Percentiles rank a stretch among this genome's conserved stretches.
Evolutionary conservation across 352 stramenopile genomes (phyloP).

Genomic region (Phytophthora cajani): DNA sequence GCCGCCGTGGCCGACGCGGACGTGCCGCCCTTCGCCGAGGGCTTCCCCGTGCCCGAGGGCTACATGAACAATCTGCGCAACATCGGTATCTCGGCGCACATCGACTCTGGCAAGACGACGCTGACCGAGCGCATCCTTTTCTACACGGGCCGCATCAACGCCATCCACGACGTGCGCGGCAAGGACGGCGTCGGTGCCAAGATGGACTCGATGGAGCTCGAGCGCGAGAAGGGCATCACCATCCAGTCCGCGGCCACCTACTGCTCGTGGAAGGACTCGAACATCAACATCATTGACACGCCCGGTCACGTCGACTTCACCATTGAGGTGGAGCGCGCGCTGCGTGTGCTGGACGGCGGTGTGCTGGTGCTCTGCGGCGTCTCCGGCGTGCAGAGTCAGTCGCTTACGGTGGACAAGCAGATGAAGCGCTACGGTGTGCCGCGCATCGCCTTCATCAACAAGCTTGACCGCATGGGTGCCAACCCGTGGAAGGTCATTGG

Average conservation of each 20-base stretch:
- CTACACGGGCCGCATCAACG: constrained; percentile 98
- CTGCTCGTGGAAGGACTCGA: constrained; percentile 94
- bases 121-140: constrained; percentile 99
- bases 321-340: constrained; percentile 97
- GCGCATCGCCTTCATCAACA: constrained; percentile 99
- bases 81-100: constrained; percentile 97
- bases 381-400: constrained; percentile 97
- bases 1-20: constrained; percentile 21
- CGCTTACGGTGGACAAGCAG: constrained; percentile 98
- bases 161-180: constrained; percentile 95
- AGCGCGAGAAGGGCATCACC: constrained; percentile 99
- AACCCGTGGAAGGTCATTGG: constrained; percentile 96
- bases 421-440: constrained; percentile 99
- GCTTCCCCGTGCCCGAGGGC: constrained; percentile 56
- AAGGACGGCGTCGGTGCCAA: constrained; percentile 99
- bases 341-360: constrained; percentile 98
- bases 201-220: constrained; percentile 99
- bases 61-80: constrained; percentile 92
- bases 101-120: constrained; percentile 99
- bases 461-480: constrained; percentile 97
- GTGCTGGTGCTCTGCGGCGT: constrained; percentile 94
- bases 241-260: constrained; percentile 99
- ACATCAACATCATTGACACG: constrained; percentile 99
- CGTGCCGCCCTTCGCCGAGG: constrained; percentile 53
- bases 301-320: constrained; percentile 99